phyloP scores from a whole-genome alignment of 192 early-diverging fungal genomes.

The Neocallimastix lanati region DNA sequence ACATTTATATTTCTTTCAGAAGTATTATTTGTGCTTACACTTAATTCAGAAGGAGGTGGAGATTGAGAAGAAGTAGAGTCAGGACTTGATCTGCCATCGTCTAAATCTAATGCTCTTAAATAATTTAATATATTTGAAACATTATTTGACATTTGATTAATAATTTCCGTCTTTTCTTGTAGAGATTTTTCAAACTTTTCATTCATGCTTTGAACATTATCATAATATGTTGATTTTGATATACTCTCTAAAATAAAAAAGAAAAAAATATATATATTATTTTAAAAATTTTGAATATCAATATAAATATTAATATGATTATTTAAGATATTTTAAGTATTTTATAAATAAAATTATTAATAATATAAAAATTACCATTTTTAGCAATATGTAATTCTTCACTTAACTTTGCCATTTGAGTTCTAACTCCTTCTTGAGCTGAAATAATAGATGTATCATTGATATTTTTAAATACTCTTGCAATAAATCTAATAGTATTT shows the following conservation, averaged over 20 bases:
- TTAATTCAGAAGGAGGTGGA: not conserved
- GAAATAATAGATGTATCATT: not conserved
- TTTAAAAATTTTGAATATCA: no score
- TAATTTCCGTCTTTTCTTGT: not conserved
- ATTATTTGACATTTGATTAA: not conserved
- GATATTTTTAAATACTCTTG: not conserved
- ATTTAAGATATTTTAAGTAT: no score
- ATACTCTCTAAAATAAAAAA: not conserved
- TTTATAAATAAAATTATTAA: no score
- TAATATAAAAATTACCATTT: no score
- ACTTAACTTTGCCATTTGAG: not conserved
- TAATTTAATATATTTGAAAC: not conserved
- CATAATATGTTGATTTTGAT: not conserved
- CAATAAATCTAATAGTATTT: not conserved
- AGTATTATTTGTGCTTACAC: no score
- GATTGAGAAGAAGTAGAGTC: not conserved
- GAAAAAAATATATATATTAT: not conserved
- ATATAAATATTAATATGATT: no score
- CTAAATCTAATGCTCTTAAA: not conserved
- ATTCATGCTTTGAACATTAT: not conserved
- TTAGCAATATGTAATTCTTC: not conserved
- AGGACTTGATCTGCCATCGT: not conserved
- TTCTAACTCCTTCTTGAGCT: not conserved
- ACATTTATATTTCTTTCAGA: not conserved
- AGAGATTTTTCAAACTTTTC: not conserved